Evolutionary conservation across 2,329 filamentous ascomycete species (phyloP), one percentile per base, ranked within the genome.

Genomic region (Ustilaginoidea virens): DNA sequence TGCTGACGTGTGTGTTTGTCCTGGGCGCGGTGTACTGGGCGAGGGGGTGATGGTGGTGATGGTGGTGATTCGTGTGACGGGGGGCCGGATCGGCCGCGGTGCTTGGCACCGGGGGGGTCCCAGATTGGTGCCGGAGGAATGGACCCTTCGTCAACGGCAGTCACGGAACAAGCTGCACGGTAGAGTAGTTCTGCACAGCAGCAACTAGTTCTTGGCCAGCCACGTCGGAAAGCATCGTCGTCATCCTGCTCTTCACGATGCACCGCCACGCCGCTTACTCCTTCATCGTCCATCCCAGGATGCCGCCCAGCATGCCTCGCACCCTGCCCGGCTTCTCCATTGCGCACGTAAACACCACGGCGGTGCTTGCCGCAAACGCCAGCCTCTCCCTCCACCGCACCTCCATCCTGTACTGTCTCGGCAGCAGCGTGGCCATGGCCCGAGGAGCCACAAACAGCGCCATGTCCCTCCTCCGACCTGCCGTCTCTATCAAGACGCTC

Each of bases 361-460:
- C 78, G 7, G 71, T 66, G 44, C 76, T 80, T 25, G 64, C 46
- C 1, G 77, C 71, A 51, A 85, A 85, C 1, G 64, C 66, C 17
- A 69, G 35, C 21, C 62, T 71, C 56, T 83, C 78, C 29, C 67
- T 60, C 71, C 73, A 77, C 56, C 77, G 66, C 51, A 74, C 63
- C 43, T 72, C 56, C 33, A 51, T 41, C 3, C 51, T 46, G 49
- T 90, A 92, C 23, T 68, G 61, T 35, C 82, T 59, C 5, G 83
- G 82, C 11, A 92, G 53, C 35, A 86, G 49, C 1, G 78, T 81
- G 7, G 78, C 80, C 36, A 81, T 58, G 10, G 82, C 83, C 36
- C 81, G 64, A 0, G 83, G 83, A 13, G 79, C 72, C 24, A 90
- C 81, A 47, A 92, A 92, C 22, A 90, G 61, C 7, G 76, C 70